Conservation (phyloP, 2,329 filamentous ascomycete species). For the Aspergillus floridensis region DNA sequence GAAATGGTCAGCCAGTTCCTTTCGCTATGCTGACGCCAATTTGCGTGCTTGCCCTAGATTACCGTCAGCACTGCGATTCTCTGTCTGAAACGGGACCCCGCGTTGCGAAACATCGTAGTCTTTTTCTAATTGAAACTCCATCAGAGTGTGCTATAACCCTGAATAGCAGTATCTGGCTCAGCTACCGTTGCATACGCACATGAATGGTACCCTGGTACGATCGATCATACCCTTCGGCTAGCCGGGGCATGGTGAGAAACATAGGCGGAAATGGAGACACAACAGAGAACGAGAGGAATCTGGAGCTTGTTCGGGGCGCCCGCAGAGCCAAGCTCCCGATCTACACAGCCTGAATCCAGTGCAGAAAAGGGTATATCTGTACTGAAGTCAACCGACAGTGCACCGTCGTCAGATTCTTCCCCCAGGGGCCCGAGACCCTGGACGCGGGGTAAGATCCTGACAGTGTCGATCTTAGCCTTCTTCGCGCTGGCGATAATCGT, state of each 20-base stretch:
- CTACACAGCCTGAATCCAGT: neutral
- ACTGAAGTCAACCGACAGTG: neutral
- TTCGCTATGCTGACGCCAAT: neutral
- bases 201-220: neutral
- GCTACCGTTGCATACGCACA: neutral
- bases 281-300: neutral
- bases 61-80: neutral
- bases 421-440: neutral
- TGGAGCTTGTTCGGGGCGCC: neutral
- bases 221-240: neutral
- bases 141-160: neutral
- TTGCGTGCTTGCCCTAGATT: neutral
- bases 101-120: neutral
- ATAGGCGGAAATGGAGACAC: neutral
- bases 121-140: neutral
- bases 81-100: neutral
- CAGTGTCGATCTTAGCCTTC: neutral
- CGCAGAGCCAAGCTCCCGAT: neutral
- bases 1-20: neutral
- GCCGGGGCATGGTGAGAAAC: neutral
- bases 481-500: neutral
- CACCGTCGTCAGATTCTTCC: neutral
- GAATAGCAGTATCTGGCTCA: neutral
- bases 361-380: neutral
- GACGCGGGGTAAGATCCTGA: constrained; percentile 12